Evolutionary conservation across 2,329 filamentous ascomycete genomes (phyloP).

Genomic region (Bertia moriformis): DNA sequence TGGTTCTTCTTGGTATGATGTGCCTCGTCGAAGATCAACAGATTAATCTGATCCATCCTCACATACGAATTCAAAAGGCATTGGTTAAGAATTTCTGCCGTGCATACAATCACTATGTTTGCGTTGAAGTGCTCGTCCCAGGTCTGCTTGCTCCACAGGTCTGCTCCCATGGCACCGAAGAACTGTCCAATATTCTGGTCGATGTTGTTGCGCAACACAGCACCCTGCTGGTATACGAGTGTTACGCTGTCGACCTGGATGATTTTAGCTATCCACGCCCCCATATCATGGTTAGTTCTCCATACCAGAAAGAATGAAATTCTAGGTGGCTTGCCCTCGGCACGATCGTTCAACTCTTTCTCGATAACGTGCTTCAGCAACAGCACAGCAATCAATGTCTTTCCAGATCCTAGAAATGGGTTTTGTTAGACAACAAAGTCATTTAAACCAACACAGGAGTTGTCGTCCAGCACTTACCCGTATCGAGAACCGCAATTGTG

Average conservation of each 20-base stretch:
- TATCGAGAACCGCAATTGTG: constrained; percentile 83
- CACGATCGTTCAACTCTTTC: constrained; percentile 60
- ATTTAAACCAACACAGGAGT: no score
- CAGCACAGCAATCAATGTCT: constrained; percentile 87
- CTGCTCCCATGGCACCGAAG: constrained; percentile 33
- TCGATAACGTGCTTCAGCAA: constrained; percentile 65
- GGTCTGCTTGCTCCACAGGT: constrained; percentile 6
- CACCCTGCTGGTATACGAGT: constrained; percentile 77
- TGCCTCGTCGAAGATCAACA: constrained; percentile 89
- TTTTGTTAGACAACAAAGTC: no score
- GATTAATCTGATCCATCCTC: constrained; percentile 67
- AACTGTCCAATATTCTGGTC: constrained; percentile 61
- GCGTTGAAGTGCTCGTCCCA: constrained; percentile 37
- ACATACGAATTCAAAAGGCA: constrained; percentile 70
- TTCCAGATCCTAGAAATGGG: constrained; percentile 62
- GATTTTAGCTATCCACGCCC: neutral
- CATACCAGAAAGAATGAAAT: constrained; percentile 71
- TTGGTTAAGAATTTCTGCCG: constrained; percentile 70
- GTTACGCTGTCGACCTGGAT: constrained; percentile 73
- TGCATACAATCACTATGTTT: constrained; percentile 81
- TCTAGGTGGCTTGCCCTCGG: constrained; percentile 39
- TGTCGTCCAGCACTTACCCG: constrained; percentile 38
- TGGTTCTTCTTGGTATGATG: constrained; percentile 94
- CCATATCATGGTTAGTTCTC: no score
- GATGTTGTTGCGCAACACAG: constrained; percentile 68